These are phyloP conservation scores for Cladosporium sphaerospermum DNA, from an alignment of 2,329 filamentous ascomycete species.

Conservation along the genomic window DNA sequence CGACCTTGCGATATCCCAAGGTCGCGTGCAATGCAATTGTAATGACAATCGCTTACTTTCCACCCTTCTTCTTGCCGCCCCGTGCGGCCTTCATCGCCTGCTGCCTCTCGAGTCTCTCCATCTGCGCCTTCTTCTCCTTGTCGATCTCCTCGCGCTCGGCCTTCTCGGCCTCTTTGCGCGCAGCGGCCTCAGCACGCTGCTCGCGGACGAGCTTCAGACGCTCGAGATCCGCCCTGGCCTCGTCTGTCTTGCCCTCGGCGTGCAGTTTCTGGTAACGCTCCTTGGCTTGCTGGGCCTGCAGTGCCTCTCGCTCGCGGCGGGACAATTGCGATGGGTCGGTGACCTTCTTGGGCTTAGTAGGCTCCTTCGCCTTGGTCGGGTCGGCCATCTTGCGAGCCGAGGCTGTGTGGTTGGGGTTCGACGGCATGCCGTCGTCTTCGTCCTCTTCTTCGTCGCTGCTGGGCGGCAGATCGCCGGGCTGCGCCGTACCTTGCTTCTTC, in stretches of 20 bases:
- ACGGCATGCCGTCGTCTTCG: slow-evolving; percentile 61
- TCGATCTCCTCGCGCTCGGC: slow-evolving; percentile 48
- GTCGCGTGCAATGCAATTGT: not conserved
- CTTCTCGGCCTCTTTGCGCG: slow-evolving; percentile 65
- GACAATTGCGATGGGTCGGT: slow-evolving; percentile 52
- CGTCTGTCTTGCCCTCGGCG: slow-evolving; percentile 91
- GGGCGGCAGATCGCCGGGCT: slow-evolving; percentile 79
- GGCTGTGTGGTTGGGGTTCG: slow-evolving; percentile 80
- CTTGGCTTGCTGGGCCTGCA: slow-evolving; percentile 81
- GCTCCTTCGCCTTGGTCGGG: slow-evolving; percentile 44
- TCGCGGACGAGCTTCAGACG: slow-evolving; percentile 75
- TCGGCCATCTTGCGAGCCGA: slow-evolving; percentile 63
- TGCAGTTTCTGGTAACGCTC: slow-evolving; percentile 89
- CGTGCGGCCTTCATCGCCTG: slow-evolving; percentile 34
- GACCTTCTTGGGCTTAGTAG: slow-evolving; percentile 54
- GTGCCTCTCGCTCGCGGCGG: slow-evolving; percentile 65
- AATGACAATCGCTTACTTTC: slow-evolving; percentile 21
- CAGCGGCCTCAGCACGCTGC: slow-evolving; percentile 77
- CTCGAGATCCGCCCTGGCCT: slow-evolving; percentile 83
- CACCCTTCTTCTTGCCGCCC: slow-evolving; percentile 42
- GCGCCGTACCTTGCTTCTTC: slow-evolving; percentile 62
- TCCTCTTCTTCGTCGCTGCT: slow-evolving; percentile 55
- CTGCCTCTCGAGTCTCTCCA: slow-evolving; percentile 44
- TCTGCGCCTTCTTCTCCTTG: slow-evolving; percentile 49
- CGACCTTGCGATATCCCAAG: not conserved